phyloP scores from a whole-genome alignment of 1,139 yeast species.

The Nadsonia starkeyi-henricii region DNA sequence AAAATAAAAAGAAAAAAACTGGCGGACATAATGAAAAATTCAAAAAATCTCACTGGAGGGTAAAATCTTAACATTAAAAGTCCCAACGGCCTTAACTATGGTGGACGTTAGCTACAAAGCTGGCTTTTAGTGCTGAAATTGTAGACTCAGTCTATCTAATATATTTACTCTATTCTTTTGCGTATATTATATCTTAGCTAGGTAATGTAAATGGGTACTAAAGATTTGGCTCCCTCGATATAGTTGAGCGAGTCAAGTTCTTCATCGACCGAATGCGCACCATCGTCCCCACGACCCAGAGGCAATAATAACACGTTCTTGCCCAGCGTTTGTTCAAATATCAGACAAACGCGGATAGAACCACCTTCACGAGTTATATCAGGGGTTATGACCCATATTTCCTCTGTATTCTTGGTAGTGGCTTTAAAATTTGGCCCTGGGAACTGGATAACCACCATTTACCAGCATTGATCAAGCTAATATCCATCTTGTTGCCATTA shows the following conservation, averaged over 20 bases:
- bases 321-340: slow-evolving; percentile 75
- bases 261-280: slow-evolving; percentile 96
- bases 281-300: slow-evolving; percentile 98
- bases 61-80: too few relatives aligned
- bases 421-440: slow-evolving; percentile 53
- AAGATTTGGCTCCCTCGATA: slow-evolving; percentile 88
- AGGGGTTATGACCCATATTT: slow-evolving; percentile 62
- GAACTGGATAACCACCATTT: slow-evolving; percentile 96
- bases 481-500: slow-evolving; percentile 45
- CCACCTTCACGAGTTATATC: slow-evolving; percentile 91
- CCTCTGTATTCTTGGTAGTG: slow-evolving; percentile 41
- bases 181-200: slow-evolving; percentile 29
- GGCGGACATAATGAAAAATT: neutral
- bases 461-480: slow-evolving; percentile 64
- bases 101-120: too few relatives aligned
- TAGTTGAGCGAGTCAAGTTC: slow-evolving; percentile 78
- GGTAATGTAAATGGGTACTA: slow-evolving; percentile 86
- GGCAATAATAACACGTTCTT: slow-evolving; percentile 82
- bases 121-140: too few relatives aligned
- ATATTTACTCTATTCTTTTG: too few relatives aligned
- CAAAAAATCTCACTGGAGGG: too few relatives aligned
- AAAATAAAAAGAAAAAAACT: neutral
- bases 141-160: too few relatives aligned
- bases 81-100: too few relatives aligned
- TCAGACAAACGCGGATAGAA: slow-evolving; percentile 83